Evolutionary conservation across 164 flowering plant species (phyloP).

Genomic region (Dillenia suffruticosa): DNA sequence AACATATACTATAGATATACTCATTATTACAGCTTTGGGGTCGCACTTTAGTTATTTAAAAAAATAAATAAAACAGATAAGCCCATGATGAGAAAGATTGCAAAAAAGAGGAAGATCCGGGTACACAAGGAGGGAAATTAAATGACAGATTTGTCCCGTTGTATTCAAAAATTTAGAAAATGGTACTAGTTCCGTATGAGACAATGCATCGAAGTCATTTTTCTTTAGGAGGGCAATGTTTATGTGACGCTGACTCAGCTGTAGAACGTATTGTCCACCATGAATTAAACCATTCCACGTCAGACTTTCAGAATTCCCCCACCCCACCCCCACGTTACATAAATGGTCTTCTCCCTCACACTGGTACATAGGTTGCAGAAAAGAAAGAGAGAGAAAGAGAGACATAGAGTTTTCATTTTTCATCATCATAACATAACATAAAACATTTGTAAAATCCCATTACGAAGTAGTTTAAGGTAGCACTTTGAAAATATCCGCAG

Average conservation of each 20-base stretch:
- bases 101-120: no score
- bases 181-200: neutral
- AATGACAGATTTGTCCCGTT: conserved; percentile 3
- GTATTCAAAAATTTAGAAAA: neutral
- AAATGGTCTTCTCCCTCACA: neutral
- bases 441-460: neutral
- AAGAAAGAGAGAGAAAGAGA: conserved; percentile 11
- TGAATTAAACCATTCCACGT: conserved; percentile 21
- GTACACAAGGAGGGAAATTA: no score
- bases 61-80: no score
- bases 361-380: no score
- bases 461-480: neutral
- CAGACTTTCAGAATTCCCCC: conserved; percentile 15
- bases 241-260: conserved; percentile 13
- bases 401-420: conserved; percentile 1
- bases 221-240: conserved; percentile 1
- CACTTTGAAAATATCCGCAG: neutral
- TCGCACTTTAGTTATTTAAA: no score
- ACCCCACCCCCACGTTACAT: conserved; percentile 1
- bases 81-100: no score
- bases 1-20: no score
- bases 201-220: neutral
- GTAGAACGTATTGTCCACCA: neutral
- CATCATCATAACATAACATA: neutral
- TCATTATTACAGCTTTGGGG: no score